A percentile compares a stretch with the other conserved stretches of the same genome.
Evolutionary conservation across 140 eudicot genomes (phyloP).

Genomic region (Ambrosia hybrid): DNA sequence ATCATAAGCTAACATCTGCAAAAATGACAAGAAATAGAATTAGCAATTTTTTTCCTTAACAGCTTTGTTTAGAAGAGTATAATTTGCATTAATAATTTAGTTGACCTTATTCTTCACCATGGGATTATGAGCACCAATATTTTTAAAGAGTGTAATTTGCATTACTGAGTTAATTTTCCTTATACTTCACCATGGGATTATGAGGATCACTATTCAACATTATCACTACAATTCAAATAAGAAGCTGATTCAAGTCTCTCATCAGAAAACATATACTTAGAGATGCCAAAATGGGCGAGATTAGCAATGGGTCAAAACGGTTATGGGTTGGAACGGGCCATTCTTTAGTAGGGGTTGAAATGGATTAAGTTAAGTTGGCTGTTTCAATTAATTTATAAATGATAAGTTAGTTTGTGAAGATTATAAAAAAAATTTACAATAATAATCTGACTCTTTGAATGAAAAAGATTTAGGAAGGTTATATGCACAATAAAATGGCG

Average conservation of each 20-base stretch:
- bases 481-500: background rate
- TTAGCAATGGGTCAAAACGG: background rate
- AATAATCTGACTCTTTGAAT: background rate
- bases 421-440: background rate
- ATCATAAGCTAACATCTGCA: conserved; percentile 96
- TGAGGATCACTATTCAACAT: conserved; percentile 73
- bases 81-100: conserved; percentile 4
- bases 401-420: background rate
- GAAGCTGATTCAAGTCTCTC: conserved; percentile 14
- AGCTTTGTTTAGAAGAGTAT: conserved; percentile 1
- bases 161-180: no score
- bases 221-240: conserved; percentile 31
- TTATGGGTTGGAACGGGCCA: background rate
- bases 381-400: background rate
- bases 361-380: background rate
- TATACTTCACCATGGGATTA: no score
- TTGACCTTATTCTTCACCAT: conserved; percentile 95
- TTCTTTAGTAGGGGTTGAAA: background rate
- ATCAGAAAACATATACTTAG: conserved; percentile 8
- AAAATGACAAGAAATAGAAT: conserved; percentile 21
- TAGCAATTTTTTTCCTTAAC: background rate
- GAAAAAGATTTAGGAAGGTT: background rate
- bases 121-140: conserved; percentile 71
- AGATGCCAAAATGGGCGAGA: conserved; percentile 11
- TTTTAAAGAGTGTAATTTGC: no score